These are phyloP conservation scores for Trichoderma guizhouense DNA, from an alignment of 2,329 filamentous ascomycete genomes.

Conservation along the genomic window DNA sequence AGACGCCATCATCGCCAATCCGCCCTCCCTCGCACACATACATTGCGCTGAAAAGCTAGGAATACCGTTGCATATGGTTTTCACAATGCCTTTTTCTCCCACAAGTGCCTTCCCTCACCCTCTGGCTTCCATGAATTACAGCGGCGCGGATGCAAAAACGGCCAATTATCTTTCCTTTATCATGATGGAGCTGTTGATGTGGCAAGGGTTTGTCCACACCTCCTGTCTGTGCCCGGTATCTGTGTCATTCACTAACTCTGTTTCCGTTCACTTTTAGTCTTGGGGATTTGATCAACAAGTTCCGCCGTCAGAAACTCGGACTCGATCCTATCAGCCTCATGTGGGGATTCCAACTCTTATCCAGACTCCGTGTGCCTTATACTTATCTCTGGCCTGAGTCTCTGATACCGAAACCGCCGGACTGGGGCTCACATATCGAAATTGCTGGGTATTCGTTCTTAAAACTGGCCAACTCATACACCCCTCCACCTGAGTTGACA, in stretches of 20 bases:
- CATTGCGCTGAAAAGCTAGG: constrained; percentile 49
- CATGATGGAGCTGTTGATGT: constrained; percentile 19
- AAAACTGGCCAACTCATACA: constrained; percentile 49
- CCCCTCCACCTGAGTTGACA: constrained; percentile 50
- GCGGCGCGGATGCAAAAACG: constrained; percentile 56
- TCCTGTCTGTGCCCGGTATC: background rate
- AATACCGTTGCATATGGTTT: constrained; percentile 50
- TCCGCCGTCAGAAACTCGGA: constrained; percentile 58
- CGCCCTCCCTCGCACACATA: constrained; percentile 50
- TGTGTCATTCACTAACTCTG: constrained; percentile 38
- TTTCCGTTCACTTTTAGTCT: constrained; percentile 63
- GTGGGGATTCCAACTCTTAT: constrained; percentile 63
- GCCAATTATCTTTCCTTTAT: constrained; percentile 64
- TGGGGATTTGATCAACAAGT: constrained; percentile 69
- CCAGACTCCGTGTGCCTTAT: constrained; percentile 60
- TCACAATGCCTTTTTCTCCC: constrained; percentile 38
- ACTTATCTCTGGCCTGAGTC: constrained; percentile 70
- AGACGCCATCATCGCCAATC: constrained; percentile 53
- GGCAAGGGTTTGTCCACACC: constrained; percentile 16
- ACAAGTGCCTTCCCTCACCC: constrained; percentile 64
- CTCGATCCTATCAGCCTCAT: constrained; percentile 64
- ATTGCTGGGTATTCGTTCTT: constrained; percentile 63
- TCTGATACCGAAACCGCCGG: constrained; percentile 61
- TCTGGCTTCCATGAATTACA: constrained; percentile 56
- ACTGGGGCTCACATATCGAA: constrained; percentile 58